phyloP scores from a whole-genome alignment of 352 stramenopile species.

The Globisporangium spinosum region DNA sequence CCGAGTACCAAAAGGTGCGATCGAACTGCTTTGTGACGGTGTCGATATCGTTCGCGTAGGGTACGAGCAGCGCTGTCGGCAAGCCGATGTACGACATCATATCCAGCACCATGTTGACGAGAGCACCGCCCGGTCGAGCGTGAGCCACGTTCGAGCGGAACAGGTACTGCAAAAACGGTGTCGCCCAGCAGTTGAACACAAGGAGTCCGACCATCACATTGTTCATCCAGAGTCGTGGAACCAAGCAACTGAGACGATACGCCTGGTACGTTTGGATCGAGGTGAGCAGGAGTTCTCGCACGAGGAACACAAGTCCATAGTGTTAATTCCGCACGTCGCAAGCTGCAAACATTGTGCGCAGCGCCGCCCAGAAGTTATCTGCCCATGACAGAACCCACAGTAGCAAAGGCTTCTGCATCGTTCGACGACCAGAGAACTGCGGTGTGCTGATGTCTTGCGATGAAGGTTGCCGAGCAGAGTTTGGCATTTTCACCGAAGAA shows the following conservation, averaged over 20 bases:
- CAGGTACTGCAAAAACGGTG: constrained; percentile 16
- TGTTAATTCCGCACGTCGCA: background rate
- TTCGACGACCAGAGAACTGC: background rate
- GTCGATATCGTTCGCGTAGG: constrained; percentile 23
- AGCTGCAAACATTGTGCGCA: background rate
- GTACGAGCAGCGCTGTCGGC: constrained; percentile 19
- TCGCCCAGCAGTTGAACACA: constrained; percentile 25
- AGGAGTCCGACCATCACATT: constrained; percentile 18
- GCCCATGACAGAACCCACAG: background rate
- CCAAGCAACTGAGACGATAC: constrained; percentile 21
- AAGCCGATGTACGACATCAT: constrained; percentile 23
- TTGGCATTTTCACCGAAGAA: background rate
- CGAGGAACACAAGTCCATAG: constrained; percentile 3
- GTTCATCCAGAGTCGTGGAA: constrained; percentile 25
- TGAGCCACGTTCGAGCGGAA: background rate
- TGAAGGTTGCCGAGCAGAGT: background rate
- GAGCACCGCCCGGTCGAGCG: background rate
- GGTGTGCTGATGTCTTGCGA: background rate
- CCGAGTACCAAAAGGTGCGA: constrained; percentile 19
- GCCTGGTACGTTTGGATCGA: constrained; percentile 2
- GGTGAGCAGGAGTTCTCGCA: constrained; percentile 3
- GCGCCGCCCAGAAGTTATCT: background rate
- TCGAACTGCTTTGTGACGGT: constrained; percentile 11
- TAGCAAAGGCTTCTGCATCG: background rate
- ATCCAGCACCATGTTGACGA: constrained; percentile 4